These are phyloP conservation scores for Phytophthora tubulina DNA, from an alignment of 352 stramenopile species.

Conservation along the genomic window DNA sequence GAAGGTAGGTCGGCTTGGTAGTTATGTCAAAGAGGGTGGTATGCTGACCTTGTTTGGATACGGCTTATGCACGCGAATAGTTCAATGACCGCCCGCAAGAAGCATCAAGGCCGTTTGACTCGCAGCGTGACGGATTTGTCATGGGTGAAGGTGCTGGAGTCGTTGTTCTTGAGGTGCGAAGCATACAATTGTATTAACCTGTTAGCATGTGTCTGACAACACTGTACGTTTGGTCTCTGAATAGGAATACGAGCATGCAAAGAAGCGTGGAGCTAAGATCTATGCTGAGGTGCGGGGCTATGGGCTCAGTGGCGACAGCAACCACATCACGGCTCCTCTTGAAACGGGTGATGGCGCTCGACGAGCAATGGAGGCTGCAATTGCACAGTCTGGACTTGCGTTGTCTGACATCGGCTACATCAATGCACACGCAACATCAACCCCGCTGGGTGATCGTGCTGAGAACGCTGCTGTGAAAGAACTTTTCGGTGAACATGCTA, in stretches of 20 bases:
- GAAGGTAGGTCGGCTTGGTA: conserved; percentile 51
- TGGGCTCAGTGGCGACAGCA: conserved; percentile 95
- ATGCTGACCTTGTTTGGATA: background rate
- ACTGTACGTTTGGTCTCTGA: background rate
- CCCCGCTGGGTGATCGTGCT: conserved; percentile 95
- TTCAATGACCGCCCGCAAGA: conserved; percentile 94
- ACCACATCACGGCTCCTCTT: conserved; percentile 91
- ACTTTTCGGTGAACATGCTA: conserved; percentile 75
- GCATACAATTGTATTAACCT: background rate
- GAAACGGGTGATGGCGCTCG: conserved; percentile 74
- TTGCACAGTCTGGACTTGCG: conserved; percentile 79
- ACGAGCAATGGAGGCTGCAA: conserved; percentile 93
- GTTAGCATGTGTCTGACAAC: background rate
- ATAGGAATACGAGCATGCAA: conserved; percentile 92
- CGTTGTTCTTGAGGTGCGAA: conserved; percentile 65
- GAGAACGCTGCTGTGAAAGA: conserved; percentile 94
- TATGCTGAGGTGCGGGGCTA: conserved; percentile 97
- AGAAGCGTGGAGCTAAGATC: conserved; percentile 92
- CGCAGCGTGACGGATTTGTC: conserved; percentile 96
- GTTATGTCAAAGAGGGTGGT: background rate
- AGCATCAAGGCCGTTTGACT: conserved; percentile 97
- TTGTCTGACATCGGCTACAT: conserved; percentile 96
- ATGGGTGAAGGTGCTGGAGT: conserved; percentile 92
- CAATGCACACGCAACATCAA: conserved; percentile 99
- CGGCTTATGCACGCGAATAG: conserved; percentile 35